Evolutionary conservation across 2,329 filamentous ascomycete genomes (phyloP), one percentile per base, ranked within the genome.

Genomic region (Nemania bipapillata): DNA sequence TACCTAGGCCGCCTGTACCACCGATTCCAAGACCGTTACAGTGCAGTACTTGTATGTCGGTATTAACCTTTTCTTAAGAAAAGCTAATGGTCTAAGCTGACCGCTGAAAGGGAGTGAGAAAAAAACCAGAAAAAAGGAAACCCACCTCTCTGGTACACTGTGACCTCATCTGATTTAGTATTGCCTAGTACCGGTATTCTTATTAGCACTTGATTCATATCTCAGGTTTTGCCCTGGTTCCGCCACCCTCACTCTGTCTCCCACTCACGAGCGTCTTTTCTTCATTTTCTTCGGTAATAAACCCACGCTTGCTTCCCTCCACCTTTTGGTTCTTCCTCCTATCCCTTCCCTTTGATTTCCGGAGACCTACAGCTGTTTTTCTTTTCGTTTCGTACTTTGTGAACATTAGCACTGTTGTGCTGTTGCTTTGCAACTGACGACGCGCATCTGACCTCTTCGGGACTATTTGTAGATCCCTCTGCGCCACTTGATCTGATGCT

Each of bases 401-500:
- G 49, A 54, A 58, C 37, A 26, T 35, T 22, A 30, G 66, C 37
- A 56, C 45, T 28, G 49, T 37, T 30, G 60, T 45, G 49, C 54
- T 49, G 54, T 54, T 40, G 58, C n/a, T 49, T 60, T 47, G 28
- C 62, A 60, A 9, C 55, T 45, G 52, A 65, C 66, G 49, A 26
- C 58, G 55, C 35, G 35, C 54, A 40, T 66, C 61, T 55, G 50
- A 37, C 52, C 50, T 47, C 49, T 69, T 60, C 53, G 55, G 66
- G 45, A 71, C 57, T 66, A 22, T 42, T 53, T 63, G 68, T 32
- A 63, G 70, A 70, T 70, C 63, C 52, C 57, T 57, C 59, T 70
- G 70, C 70, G 70, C 71, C 70, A 70, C 63, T 66, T 63, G 69
- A 69, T 66, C 68, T 69, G 70, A 75, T 72, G 72, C 74, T 73